Evolutionary conservation across 192 early-diverging fungal species (phyloP), one percentile per base, ranked within the genome.

Genomic region (Entomortierella lignicola): DNA sequence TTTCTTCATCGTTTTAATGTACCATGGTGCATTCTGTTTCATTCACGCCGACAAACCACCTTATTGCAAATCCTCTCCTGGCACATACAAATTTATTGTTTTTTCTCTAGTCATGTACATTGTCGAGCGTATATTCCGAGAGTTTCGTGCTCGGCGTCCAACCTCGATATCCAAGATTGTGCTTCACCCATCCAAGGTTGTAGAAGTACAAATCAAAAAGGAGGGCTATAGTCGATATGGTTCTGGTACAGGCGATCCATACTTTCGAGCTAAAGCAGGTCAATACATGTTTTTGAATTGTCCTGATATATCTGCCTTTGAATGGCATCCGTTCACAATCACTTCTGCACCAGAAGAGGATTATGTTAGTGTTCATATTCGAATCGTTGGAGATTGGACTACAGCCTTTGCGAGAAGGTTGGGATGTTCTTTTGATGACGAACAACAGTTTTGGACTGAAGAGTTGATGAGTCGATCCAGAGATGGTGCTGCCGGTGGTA

Each of bases 21-120:
- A 92, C 74, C 94, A 95, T 81, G 94, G 94, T 10, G 86, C 89
- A 2, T 96, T 95, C 80, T 96, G 94, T 74, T 89, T 96, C 71
- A 89, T 96, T 77, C 93, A 91, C 73, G 80, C 87, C 25, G 85
- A 91, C 55, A 53, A 65, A 39, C 83, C 83, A 47, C 87, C 88
- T 27, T 86, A 87, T 63, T 95, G 94, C 85, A 85, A 86, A 42
- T 88, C 89, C 29, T 93, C 91, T 26, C 90, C 90, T 11, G 85
- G 86, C 0, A 94, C 93, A 63, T 96, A 92, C 92, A 95, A 93
- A 80, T 95, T 89, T 83, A 91, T 91, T 85, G 72, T 94, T 17
- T 83, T 74, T 17, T 89, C 90, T 37, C 90, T 87, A 0, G 81
- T 92, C 10, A 47, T 90, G 23, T 95, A 94, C 63, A 80, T 94